Percentiles rank a stretch among this genome's conserved stretches.
These are phyloP conservation scores for Pseudozyma tsukubaensis DNA, from an alignment of 1,284 basidiomycete genomes.

Conservation along the genomic window DNA sequence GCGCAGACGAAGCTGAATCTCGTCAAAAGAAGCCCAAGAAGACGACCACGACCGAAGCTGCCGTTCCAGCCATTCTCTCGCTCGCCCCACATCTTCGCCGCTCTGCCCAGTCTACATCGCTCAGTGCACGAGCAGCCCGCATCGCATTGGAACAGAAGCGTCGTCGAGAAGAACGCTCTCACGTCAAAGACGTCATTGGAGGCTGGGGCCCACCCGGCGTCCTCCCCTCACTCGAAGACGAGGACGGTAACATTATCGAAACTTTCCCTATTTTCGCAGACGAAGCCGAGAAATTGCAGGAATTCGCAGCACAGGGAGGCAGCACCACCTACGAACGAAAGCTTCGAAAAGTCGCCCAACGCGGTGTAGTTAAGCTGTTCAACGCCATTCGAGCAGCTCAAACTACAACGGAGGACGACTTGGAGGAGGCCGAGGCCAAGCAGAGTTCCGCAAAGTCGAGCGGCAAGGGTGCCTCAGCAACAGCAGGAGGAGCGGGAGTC, in stretches of 20 bases:
- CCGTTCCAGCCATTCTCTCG: conserved; percentile 58
- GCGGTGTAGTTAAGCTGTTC: conserved; percentile 68
- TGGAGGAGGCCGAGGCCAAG: conserved; percentile 48
- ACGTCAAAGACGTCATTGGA: conserved; percentile 65
- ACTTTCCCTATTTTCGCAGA: conserved; percentile 15
- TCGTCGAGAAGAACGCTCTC: conserved; percentile 59
- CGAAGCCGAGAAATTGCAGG: conserved; percentile 29
- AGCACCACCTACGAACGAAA: conserved; percentile 61
- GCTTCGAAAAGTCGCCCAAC: conserved; percentile 65
- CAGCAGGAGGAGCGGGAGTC: conserved; percentile 1
- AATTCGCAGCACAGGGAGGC: conserved; percentile 56
- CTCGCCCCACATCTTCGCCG: conserved; percentile 64
- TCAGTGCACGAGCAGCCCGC: conserved; percentile 63
- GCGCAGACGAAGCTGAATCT: not conserved
- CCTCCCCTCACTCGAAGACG: conserved; percentile 41
- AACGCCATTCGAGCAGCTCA: conserved; percentile 68
- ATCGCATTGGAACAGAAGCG: conserved; percentile 60
- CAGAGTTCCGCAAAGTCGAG: conserved; percentile 18
- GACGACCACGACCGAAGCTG: conserved; percentile 6
- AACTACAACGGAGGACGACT: conserved; percentile 58
- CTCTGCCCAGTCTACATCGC: conserved; percentile 53
- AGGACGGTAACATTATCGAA: conserved; percentile 50
- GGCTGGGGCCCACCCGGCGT: conserved; percentile 66
- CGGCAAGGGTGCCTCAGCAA: not conserved
- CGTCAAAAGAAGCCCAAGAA: conserved; percentile 17